Percentiles rank a stretch among this genome's conserved stretches.
phyloP scores from a whole-genome alignment of 108 stramenopile species.

The Cylindrotheca closterium region DNA sequence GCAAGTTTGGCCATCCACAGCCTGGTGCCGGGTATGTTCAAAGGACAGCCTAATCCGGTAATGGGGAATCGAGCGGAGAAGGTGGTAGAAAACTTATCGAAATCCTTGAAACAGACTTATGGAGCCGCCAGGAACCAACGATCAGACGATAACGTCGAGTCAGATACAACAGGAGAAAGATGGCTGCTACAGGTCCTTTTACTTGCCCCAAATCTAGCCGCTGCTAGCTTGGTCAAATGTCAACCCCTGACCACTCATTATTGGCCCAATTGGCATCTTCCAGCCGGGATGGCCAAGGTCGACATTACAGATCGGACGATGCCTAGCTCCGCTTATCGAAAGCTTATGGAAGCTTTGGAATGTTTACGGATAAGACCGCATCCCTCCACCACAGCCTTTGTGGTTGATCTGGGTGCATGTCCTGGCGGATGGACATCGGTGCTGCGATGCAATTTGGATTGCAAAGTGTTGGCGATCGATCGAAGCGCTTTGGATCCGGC shows the following conservation, averaged over 20 bases:
- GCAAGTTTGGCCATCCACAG: constrained; percentile 47
- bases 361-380: constrained; percentile 22
- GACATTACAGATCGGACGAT: constrained; percentile 41
- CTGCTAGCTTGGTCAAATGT: constrained; percentile 34
- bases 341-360: constrained; percentile 51
- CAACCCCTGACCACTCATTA: neutral
- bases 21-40: constrained; percentile 53
- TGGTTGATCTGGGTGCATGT: constrained; percentile 57
- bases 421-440: constrained; percentile 64
- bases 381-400: constrained; percentile 6
- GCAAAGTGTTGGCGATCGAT: constrained; percentile 49
- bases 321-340: constrained; percentile 67
- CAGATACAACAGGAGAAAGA: constrained; percentile 5
- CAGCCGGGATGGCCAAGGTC: constrained; percentile 48
- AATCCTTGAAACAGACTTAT: constrained; percentile 35
- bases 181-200: constrained; percentile 59
- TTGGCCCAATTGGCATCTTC: constrained; percentile 48
- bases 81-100: constrained; percentile 32
- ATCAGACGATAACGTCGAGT: neutral
- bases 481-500: constrained; percentile 32
- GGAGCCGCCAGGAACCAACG: constrained; percentile 30
- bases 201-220: constrained; percentile 38
- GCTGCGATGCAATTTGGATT: constrained; percentile 23
- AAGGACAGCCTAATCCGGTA: constrained; percentile 35
- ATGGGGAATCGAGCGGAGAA: constrained; percentile 29